phyloP scores from a whole-genome alignment of 2,329 filamentous ascomycete species.

The Periconia digitata region DNA sequence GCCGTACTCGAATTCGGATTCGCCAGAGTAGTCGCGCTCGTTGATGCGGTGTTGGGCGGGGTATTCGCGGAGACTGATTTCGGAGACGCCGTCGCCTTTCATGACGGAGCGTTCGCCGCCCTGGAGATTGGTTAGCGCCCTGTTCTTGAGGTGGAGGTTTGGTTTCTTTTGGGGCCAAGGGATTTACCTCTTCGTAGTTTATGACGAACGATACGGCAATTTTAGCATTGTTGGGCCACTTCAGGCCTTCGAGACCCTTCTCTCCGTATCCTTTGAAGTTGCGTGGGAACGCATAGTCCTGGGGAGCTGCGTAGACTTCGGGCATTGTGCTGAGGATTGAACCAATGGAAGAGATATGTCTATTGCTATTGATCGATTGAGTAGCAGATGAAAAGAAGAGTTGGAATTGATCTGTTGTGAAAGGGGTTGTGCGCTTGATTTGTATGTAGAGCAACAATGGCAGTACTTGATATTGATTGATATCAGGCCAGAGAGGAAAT shows the following conservation, averaged over 20 bases:
- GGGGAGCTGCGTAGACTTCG: constrained; percentile 25
- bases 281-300: constrained; percentile 31
- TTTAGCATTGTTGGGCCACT: constrained; percentile 41
- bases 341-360: neutral
- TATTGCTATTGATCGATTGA: neutral
- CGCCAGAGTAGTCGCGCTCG: constrained; percentile 50
- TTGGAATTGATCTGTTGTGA: too few species aligned
- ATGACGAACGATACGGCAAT: constrained; percentile 44
- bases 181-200: constrained; percentile 39
- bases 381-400: too few species aligned
- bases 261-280: constrained; percentile 51
- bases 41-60: constrained; percentile 39
- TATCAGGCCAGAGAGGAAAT: too few species aligned
- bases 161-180: too few species aligned
- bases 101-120: constrained; percentile 36
- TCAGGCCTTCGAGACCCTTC: constrained; percentile 34
- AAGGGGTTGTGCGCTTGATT: too few species aligned
- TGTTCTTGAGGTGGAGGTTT: neutral
- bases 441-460: too few species aligned
- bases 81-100: constrained; percentile 36
- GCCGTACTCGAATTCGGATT: constrained; percentile 57
- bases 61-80: constrained; percentile 42
- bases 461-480: too few species aligned
- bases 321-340: constrained; percentile 17
- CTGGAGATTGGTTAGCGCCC: constrained; percentile 4